Evolutionary conservation across 768 basidiomycete species (phyloP).

Genomic region (Suillus plorans): DNA sequence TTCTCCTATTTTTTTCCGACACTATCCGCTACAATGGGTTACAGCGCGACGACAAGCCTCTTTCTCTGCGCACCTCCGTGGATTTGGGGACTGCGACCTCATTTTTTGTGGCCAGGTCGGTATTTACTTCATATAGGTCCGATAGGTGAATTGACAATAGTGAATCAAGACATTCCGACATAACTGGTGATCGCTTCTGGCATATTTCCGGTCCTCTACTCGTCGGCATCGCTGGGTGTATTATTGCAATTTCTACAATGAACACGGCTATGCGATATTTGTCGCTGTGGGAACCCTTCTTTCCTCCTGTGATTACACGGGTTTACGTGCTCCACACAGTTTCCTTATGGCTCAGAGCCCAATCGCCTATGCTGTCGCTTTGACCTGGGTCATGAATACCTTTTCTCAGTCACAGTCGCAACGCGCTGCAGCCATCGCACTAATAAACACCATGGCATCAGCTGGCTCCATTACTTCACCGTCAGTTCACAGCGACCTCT

Average conservation of each 20-base stretch:
- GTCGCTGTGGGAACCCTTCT: slow-evolving; percentile 44
- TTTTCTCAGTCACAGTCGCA: slow-evolving; percentile 81
- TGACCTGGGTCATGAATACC: slow-evolving; percentile 49
- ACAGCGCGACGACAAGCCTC: slow-evolving; percentile 56
- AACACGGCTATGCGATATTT: slow-evolving; percentile 61
- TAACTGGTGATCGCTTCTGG: slow-evolving; percentile 64
- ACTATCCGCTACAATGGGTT: slow-evolving; percentile 69
- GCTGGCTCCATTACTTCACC: slow-evolving; percentile 80
- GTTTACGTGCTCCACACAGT: slow-evolving; percentile 31
- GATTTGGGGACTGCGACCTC: slow-evolving; percentile 56
- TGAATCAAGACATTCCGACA: slow-evolving; percentile 63
- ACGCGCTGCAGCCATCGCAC: slow-evolving; percentile 79
- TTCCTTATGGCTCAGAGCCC: slow-evolving; percentile 76
- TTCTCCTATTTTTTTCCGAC: slow-evolving; percentile 84
- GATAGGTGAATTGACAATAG: slow-evolving; percentile 6
- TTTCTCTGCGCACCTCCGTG: slow-evolving; percentile 79
- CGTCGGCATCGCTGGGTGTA: slow-evolving; percentile 66
- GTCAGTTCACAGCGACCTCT: slow-evolving; percentile 41
- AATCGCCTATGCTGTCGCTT: slow-evolving; percentile 64
- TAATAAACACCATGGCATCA: slow-evolving; percentile 76
- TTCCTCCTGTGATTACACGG: not conserved
- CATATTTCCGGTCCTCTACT: slow-evolving; percentile 58
- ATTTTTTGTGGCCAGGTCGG: slow-evolving; percentile 51
- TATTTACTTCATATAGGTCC: not conserved
- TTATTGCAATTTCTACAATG: slow-evolving; percentile 62